These are phyloP conservation scores for Caloboletus firmus DNA, from an alignment of 1,284 basidiomycete species.

Conservation along the genomic window DNA sequence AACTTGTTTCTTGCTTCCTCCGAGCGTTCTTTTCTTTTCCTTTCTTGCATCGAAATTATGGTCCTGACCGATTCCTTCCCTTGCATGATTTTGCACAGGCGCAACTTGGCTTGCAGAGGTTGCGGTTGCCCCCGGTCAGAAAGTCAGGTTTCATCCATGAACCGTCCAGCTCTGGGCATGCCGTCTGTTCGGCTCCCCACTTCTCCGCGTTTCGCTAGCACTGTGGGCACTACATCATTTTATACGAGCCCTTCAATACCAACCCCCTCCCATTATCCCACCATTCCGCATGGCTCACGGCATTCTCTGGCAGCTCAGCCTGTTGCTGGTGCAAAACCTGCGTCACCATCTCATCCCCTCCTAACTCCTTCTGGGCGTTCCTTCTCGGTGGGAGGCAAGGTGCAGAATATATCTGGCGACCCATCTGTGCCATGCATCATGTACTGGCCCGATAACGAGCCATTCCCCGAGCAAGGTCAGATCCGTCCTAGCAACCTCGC, in stretches of 20 bases:
- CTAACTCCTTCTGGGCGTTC: slow-evolving; percentile 77
- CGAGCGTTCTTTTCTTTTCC: slow-evolving; percentile 5
- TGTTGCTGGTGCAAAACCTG: slow-evolving; percentile 27
- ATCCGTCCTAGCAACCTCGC: slow-evolving; percentile 59
- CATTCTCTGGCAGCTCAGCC: slow-evolving; percentile 20
- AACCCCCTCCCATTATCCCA: slow-evolving; percentile 21
- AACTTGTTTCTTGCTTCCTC: slow-evolving; percentile 10
- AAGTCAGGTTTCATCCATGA: slow-evolving; percentile 33
- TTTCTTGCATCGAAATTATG: slow-evolving; percentile 22
- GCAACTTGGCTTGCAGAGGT: slow-evolving; percentile 70
- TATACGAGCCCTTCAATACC: slow-evolving; percentile 27
- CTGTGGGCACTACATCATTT: slow-evolving; percentile 10
- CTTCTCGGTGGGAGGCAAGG: slow-evolving; percentile 69
- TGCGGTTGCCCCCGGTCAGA: slow-evolving; percentile 62
- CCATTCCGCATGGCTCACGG: slow-evolving; percentile 12
- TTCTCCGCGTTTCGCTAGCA: slow-evolving; percentile 46
- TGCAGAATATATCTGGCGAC: slow-evolving; percentile 73
- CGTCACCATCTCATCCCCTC: slow-evolving; percentile 53
- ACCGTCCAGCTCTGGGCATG: slow-evolving; percentile 28
- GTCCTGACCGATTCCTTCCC: slow-evolving; percentile 46
- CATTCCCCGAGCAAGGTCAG: slow-evolving; percentile 72
- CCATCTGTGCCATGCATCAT: slow-evolving; percentile 71
- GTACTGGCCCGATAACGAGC: slow-evolving; percentile 86
- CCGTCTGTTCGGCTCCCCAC: slow-evolving; percentile 38
- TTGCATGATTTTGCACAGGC: slow-evolving; percentile 54